Evolutionary conservation across 169 alveolate genomes (phyloP), one percentile per base, ranked within the genome.

Genomic region (Cystoisospora suis): DNA sequence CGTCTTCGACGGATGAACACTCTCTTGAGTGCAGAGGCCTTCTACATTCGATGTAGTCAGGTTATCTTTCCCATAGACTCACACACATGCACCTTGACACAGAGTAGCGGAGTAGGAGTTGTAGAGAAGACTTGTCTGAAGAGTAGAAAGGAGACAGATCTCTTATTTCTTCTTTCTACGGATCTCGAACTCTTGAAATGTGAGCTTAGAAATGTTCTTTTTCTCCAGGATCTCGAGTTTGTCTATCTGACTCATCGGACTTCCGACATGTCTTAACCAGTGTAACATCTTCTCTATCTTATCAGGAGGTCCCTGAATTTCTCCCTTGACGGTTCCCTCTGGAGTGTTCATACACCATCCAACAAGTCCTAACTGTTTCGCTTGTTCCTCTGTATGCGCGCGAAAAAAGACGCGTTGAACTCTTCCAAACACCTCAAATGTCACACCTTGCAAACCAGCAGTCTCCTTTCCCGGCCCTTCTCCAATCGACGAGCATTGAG

Each of bases 361-460:
- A 0, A 53, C 70, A 6, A 83, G 23, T 0, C 89, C 89, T 56
- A 83, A n/a, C 44, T 32, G 46, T n/a, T 49, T 49, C 12, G 89
- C 89, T 2, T 83, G 53, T 36, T 83, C 70, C 53, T 83, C 38
- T 34, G 89, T 83, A 61, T 83, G 45, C 20, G 34, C 89, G 0
- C 89, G 77, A 45, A 83, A 83, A n/a, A 34, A 83, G 4, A 83
- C 89, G 1, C 89, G 81, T 45, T 83, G 89, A 2, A 83, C 89
- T 29, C 56, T 49, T 15, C 89, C 89, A 40, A n/a, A 53, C 32
- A 83, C 89, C 89, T 83, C 89, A 45, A 83, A 83, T 5, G 5
- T 38, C 47, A 72, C 46, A 17, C 58, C 49, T n/a, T n/a, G n/a
- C n/a, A n/a, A n/a, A n/a, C n/a, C n/a, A n/a, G n/a, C n/a, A n/a